Evolutionary conservation across 164 flowering plant genomes (phyloP).

Genomic region (Annona cherimola): DNA sequence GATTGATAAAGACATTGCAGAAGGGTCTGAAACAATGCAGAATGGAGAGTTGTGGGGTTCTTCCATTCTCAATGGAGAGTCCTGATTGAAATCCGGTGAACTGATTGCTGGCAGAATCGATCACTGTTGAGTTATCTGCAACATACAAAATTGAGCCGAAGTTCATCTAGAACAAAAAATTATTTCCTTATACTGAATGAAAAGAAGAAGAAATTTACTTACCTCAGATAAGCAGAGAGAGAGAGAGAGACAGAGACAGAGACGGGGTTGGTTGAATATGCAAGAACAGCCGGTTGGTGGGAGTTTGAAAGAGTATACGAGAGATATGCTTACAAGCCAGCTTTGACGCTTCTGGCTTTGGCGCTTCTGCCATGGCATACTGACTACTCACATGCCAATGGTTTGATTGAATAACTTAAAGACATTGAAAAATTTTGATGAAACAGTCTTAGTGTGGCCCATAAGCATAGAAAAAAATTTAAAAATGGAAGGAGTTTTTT

Average conservation of each 20-base stretch:
- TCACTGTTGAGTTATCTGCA: neutral
- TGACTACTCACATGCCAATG: too few species aligned
- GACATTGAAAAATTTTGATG: too few species aligned
- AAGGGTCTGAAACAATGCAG: neutral
- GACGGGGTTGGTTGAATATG: neutral
- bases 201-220: neutral
- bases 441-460: too few species aligned
- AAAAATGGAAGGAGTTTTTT: too few species aligned
- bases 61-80: neutral
- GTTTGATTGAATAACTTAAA: too few species aligned
- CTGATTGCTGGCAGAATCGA: neutral
- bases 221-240: constrained; percentile 5
- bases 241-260: constrained; percentile 1
- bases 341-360: neutral
- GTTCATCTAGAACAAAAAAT: neutral
- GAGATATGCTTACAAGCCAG: neutral
- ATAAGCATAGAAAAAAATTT: too few species aligned
- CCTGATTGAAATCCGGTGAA: neutral
- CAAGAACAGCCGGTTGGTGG: neutral
- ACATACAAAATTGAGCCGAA: neutral
- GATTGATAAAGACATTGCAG: too few species aligned
- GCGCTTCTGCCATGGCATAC: too few species aligned
- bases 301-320: neutral
- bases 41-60: neutral
- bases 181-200: neutral